A percentile compares a stretch with the other conserved stretches of the same genome.
Evolutionary conservation across 1,284 basidiomycete genomes (phyloP).

Genomic region (Termitomyces sp.): DNA sequence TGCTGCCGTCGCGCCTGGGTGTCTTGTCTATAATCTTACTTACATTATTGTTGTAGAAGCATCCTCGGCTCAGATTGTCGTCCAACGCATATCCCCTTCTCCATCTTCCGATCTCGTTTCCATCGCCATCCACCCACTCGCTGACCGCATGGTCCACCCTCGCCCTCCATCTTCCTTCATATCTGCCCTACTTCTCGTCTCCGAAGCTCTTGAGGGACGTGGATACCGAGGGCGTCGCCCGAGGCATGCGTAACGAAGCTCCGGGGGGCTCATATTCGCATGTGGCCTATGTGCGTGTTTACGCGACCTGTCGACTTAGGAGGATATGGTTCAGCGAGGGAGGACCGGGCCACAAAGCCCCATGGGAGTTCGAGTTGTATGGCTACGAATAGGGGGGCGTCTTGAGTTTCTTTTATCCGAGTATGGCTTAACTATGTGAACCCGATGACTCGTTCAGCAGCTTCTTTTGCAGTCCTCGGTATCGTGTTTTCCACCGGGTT

Average conservation of each 20-base stretch:
- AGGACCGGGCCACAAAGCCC: slow-evolving; percentile 44
- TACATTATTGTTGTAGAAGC: slow-evolving; percentile 38
- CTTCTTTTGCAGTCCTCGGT: not conserved
- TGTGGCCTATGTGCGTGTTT: slow-evolving; percentile 69
- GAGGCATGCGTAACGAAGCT: slow-evolving; percentile 7
- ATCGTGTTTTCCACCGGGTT: not conserved
- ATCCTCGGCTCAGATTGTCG: slow-evolving; percentile 45
- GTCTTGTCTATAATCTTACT: not conserved
- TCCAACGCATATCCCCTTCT: slow-evolving; percentile 45
- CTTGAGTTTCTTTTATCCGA: not conserved
- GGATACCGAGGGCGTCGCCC: slow-evolving; percentile 22
- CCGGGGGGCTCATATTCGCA: slow-evolving; percentile 60
- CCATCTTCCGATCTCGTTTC: slow-evolving; percentile 71
- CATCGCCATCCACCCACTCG: slow-evolving; percentile 42
- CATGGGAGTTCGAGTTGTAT: slow-evolving; percentile 70
- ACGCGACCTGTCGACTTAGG: slow-evolving; percentile 76
- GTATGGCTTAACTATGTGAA: not conserved
- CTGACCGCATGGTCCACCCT: slow-evolving; percentile 74
- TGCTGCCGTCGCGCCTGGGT: not conserved
- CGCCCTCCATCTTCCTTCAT: slow-evolving; percentile 51
- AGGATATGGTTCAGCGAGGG: slow-evolving; percentile 74
- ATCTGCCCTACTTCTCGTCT: slow-evolving; percentile 63
- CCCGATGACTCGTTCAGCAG: not conserved
- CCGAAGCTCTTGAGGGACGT: slow-evolving; percentile 25
- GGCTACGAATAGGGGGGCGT: slow-evolving; percentile 11